Conservation (phyloP, 345 rosid genomes). For the Eucalyptus regnans region DNA sequence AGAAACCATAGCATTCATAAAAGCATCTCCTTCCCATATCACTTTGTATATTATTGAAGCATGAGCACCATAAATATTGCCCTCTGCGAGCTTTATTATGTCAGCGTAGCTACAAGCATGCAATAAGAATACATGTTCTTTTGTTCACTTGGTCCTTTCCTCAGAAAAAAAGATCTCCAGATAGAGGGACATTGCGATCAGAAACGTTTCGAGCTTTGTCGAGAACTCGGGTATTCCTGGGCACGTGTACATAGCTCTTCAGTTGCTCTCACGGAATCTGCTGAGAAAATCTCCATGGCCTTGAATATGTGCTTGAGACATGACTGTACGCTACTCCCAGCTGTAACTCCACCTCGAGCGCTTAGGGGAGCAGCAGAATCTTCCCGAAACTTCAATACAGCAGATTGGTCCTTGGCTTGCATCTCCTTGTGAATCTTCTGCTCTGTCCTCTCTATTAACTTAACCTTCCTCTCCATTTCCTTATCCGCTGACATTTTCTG, state of each 20-base stretch:
- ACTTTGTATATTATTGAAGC: neutral
- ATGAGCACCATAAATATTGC: neutral
- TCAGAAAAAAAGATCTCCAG: neutral
- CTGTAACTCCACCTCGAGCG: neutral
- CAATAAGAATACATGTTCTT: neutral
- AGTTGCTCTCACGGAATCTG: neutral
- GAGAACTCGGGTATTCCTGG: neutral
- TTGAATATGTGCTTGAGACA: constrained; percentile 12
- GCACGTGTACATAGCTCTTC: constrained; percentile 3
- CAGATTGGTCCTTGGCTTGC: neutral
- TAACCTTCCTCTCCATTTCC: constrained; percentile 13
- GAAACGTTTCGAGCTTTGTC: neutral
- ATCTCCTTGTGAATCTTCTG: constrained; percentile 12
- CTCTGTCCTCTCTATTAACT: constrained; percentile 14
- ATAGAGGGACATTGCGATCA: neutral
- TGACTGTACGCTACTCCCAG: neutral
- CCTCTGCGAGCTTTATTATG: neutral
- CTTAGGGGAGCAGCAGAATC: neutral
- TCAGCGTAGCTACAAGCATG: neutral
- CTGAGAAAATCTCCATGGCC: constrained; percentile 20
- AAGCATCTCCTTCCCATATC: neutral
- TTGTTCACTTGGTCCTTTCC: neutral
- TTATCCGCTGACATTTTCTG: constrained; percentile 11
- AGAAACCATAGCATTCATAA: neutral
- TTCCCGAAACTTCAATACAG: neutral